Evolutionary conservation across 2,329 filamentous ascomycete species (phyloP).

Genomic region (Penicillium sp.): DNA sequence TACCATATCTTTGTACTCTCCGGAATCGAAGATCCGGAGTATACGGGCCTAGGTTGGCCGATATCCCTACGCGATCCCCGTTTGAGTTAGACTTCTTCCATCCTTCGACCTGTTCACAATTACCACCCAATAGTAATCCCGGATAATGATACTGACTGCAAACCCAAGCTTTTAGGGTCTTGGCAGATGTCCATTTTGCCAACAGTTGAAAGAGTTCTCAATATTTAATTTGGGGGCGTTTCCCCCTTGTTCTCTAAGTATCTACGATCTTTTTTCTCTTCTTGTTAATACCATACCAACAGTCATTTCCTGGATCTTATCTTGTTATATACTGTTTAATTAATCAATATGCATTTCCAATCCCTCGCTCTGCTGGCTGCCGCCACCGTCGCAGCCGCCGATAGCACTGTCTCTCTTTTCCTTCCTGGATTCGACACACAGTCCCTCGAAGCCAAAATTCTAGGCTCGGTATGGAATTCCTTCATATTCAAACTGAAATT

Average conservation of each 20-base stretch:
- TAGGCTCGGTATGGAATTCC: constrained; percentile 5
- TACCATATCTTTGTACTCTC: no score
- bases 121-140: not conserved
- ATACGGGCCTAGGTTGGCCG: no score
- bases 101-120: not conserved
- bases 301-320: not conserved
- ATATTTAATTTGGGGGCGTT: not conserved
- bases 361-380: constrained; percentile 10
- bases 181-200: not conserved
- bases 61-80: not conserved
- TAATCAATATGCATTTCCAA: constrained; percentile 2
- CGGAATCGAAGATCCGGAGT: no score
- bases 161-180: not conserved
- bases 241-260: not conserved
- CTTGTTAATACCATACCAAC: not conserved
- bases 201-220: no score
- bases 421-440: constrained; percentile 9
- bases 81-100: not conserved
- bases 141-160: not conserved
- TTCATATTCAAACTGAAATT: not conserved
- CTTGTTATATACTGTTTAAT: not conserved
- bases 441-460: constrained; percentile 5
- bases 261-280: not conserved
- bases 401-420: constrained; percentile 13
- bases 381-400: constrained; percentile 3